phyloP scores from a whole-genome alignment of 2,329 filamentous ascomycete genomes.

The Clonostachys byssicola region DNA sequence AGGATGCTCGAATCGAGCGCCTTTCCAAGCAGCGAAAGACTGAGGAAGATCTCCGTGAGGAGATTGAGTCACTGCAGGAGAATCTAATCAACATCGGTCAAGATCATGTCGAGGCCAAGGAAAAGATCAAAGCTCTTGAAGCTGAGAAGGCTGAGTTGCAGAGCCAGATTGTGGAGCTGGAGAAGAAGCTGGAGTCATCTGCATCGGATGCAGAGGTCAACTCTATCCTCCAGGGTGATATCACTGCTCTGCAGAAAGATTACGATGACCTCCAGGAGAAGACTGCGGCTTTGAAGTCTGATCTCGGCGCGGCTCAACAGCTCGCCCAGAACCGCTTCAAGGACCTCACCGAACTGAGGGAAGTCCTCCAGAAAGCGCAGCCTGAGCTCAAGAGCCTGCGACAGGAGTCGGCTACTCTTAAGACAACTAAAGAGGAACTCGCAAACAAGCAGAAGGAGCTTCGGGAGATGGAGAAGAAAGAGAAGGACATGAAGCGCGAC shows the following conservation, averaged over 20 bases:
- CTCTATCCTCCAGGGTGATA: conserved; percentile 56
- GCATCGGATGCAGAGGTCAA: conserved; percentile 33
- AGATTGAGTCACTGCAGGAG: conserved; percentile 80
- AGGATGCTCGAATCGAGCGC: conserved; percentile 68
- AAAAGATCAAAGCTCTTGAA: conserved; percentile 67
- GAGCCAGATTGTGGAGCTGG: conserved; percentile 58
- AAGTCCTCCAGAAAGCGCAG: conserved; percentile 78
- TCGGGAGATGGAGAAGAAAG: conserved; percentile 72
- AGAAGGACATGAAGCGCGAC: conserved; percentile 77
- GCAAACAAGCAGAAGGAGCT: conserved; percentile 55
- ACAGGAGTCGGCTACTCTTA: conserved; percentile 71
- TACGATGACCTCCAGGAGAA: conserved; percentile 68
- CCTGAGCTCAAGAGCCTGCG: conserved; percentile 78
- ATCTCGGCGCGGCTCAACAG: conserved; percentile 81
- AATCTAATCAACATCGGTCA: conserved; percentile 75
- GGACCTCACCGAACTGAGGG: conserved; percentile 76
- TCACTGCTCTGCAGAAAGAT: conserved; percentile 48
- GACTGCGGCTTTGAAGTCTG: conserved; percentile 68
- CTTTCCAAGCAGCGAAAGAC: conserved; percentile 67
- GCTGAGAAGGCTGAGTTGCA: conserved; percentile 65
- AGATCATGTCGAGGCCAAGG: conserved; percentile 79
- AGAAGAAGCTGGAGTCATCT: conserved; percentile 59
- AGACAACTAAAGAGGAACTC: conserved; percentile 72
- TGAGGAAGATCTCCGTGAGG: conserved; percentile 76
- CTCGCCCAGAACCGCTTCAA: conserved; percentile 85